Percentiles rank a stretch among this genome's conserved stretches.
Evolutionary conservation across 1,284 basidiomycete species (phyloP).

Genomic region (Hemileia vastatrix): DNA sequence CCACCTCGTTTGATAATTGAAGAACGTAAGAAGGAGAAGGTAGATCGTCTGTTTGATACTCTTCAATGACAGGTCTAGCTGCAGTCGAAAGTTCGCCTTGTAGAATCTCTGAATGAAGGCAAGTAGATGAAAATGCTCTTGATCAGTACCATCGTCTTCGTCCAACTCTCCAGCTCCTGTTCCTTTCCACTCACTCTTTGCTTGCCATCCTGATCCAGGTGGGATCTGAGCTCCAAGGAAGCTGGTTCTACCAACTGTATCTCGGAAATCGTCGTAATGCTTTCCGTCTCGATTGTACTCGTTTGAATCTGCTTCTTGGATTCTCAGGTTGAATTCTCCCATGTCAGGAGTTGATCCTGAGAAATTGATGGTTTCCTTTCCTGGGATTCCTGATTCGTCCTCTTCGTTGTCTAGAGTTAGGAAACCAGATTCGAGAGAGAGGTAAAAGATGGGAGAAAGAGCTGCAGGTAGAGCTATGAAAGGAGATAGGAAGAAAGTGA

Average conservation of each 20-base stretch:
- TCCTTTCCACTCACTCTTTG: constrained; percentile 9
- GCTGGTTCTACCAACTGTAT: constrained; percentile 22
- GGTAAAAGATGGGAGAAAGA: constrained; percentile 32
- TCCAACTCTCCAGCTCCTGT: no score
- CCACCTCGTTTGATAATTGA: constrained; percentile 30
- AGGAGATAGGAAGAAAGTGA: no score
- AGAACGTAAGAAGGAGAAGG: constrained; percentile 28
- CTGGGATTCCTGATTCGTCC: constrained; percentile 18
- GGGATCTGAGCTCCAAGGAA: constrained; percentile 29
- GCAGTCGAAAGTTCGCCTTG: constrained; percentile 25
- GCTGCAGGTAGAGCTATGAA: constrained; percentile 21
- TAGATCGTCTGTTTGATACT: constrained; percentile 24
- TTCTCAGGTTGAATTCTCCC: constrained; percentile 32
- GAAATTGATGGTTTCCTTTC: constrained; percentile 21
- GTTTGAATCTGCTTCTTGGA: no score
- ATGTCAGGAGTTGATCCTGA: constrained; percentile 25
- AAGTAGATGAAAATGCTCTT: not conserved
- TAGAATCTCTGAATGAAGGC: constrained; percentile 25
- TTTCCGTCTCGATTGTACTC: constrained; percentile 9
- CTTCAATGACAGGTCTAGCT: constrained; percentile 25
- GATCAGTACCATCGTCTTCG: not conserved
- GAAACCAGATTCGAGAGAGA: constrained; percentile 28
- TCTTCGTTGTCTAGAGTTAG: constrained; percentile 26
- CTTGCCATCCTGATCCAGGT: constrained; percentile 30
- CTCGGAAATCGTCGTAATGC: constrained; percentile 16